Evolutionary conservation across 352 stramenopile genomes (phyloP), one percentile per base, ranked within the genome.

Genomic region (Pythium utonaiense): DNA sequence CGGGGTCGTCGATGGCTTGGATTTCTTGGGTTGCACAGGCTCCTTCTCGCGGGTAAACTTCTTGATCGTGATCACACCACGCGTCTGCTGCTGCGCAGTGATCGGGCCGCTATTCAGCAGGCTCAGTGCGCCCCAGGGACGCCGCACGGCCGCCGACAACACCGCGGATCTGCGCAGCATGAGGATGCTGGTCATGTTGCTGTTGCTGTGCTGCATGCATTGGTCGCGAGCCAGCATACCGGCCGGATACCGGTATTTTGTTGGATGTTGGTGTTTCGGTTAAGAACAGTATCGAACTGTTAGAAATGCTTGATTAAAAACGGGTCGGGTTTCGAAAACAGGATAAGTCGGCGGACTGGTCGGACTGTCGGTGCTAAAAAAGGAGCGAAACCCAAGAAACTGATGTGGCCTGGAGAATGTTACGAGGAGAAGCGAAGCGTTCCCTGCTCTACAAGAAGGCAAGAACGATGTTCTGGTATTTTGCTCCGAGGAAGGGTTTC

Each of bases 31-130:
- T 24, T 41, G 5, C 12, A 52, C 3, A 30, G 47, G 7, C 14
- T 58, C 34, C 69, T 63, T 44, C 51, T 59, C 16, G 53, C 64
- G 28, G 59, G 70, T 61, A 51, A 75, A 79, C 57, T 78, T 79
- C 56, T 84, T 81, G 45, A 84, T 79, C 22, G 68, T 84, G 31
- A 84, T 52, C 3, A 77, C 7, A 25, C 64, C 60, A 24, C 74
- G 65, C 16, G 60, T 28, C 31, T 76, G 74, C 24, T 53, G 45
- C 3, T 19, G 19, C 8, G 2, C 10, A 9, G 17, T 24, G 30
- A 40, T 24, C 1, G 28, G 8, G 21, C n/a, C 28, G n/a, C 10
- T 21, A 7, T 6, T 3, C 12, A 56, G 17, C 3, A 21, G 13
- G n/a, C 25, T 47, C 24, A 44, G 21, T 3, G 41, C 36, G 28